Conservation (phyloP, 2,329 filamentous ascomycete species). For the Blumeriella jaapii region DNA sequence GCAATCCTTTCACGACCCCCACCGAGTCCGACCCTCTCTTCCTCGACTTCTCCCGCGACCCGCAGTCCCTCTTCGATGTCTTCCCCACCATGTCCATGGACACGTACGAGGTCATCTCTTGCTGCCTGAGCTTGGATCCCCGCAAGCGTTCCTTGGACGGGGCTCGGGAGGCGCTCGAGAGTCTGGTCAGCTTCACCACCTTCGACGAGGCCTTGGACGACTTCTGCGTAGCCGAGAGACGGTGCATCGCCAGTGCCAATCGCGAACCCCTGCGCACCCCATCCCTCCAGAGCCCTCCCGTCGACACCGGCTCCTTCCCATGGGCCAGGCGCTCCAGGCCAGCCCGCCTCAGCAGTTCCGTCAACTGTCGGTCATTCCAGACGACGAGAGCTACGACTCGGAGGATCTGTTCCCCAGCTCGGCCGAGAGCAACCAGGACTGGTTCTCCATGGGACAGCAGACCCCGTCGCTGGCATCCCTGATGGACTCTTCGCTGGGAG, state of each 20-base stretch:
- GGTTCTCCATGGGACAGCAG: slow-evolving; percentile 66
- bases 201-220: slow-evolving; percentile 86
- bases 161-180: slow-evolving; percentile 65
- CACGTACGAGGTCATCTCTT: slow-evolving; percentile 83
- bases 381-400: slow-evolving; percentile 57
- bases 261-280: slow-evolving; percentile 92
- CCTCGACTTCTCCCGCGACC: slow-evolving; percentile 83
- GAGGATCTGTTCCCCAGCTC: slow-evolving; percentile 82
- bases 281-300: slow-evolving; percentile 77
- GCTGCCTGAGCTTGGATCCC: slow-evolving; percentile 87
- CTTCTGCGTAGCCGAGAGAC: slow-evolving; percentile 75
- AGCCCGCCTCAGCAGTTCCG: slow-evolving; percentile 60
- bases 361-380: slow-evolving; percentile 77
- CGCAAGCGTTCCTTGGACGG: slow-evolving; percentile 72
- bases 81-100: slow-evolving; percentile 98
- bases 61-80: slow-evolving; percentile 92
- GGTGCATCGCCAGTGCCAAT: slow-evolving; percentile 72
- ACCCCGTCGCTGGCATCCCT: slow-evolving; percentile 77
- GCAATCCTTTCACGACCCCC: slow-evolving; percentile 89
- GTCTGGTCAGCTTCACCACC: slow-evolving; percentile 83
- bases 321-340: slow-evolving; percentile 86
- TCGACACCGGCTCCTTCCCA: slow-evolving; percentile 77
- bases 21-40: slow-evolving; percentile 87
- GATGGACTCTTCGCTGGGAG: slow-evolving; percentile 68
- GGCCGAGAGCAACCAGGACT: slow-evolving; percentile 56